These are phyloP conservation scores for Arthroderma sp. DNA, from an alignment of 2,329 filamentous ascomycete species.

Conservation along the genomic window DNA sequence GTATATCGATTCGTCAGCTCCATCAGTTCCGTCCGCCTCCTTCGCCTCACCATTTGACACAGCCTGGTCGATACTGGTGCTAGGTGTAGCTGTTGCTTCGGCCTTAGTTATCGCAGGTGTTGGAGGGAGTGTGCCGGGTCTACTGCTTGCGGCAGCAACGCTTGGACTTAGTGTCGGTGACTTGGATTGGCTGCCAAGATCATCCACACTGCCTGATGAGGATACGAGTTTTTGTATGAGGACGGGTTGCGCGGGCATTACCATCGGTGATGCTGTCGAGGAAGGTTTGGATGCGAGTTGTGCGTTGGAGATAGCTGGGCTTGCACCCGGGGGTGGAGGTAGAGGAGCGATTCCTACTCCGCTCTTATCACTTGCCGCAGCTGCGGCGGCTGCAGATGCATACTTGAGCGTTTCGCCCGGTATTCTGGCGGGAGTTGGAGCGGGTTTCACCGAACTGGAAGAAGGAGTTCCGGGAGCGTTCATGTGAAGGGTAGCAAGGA, in stretches of 20 bases:
- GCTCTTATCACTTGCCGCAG: conserved; percentile 79
- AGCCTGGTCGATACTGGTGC: conserved; percentile 35
- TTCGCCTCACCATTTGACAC: conserved; percentile 33
- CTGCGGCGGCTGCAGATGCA: conserved; percentile 86
- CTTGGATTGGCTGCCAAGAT: conserved; percentile 32
- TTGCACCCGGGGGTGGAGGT: conserved; percentile 66
- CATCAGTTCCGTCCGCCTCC: conserved; percentile 44
- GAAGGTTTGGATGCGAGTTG: conserved; percentile 40
- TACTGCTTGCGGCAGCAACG: conserved; percentile 27
- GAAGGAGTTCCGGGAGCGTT: conserved; percentile 33
- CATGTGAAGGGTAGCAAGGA: conserved; percentile 76
- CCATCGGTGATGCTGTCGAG: conserved; percentile 45
- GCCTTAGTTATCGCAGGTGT: conserved; percentile 36
- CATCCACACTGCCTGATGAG: conserved; percentile 28
- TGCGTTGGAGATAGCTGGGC: conserved; percentile 38
- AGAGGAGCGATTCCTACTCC: conserved; percentile 82
- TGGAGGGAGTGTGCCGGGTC: conserved; percentile 29
- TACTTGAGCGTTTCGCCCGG: conserved; percentile 91
- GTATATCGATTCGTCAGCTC: conserved; percentile 72
- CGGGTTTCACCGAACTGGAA: conserved; percentile 73
- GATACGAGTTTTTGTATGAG: conserved; percentile 24
- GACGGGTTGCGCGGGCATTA: conserved; percentile 37
- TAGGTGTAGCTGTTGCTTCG: conserved; percentile 36
- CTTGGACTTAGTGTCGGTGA: conserved; percentile 39
- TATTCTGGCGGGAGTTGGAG: conserved; percentile 61